These are phyloP conservation scores for Fraxinus greggii DNA, from an alignment of 305 asterid genomes.

Conservation along the genomic window DNA sequence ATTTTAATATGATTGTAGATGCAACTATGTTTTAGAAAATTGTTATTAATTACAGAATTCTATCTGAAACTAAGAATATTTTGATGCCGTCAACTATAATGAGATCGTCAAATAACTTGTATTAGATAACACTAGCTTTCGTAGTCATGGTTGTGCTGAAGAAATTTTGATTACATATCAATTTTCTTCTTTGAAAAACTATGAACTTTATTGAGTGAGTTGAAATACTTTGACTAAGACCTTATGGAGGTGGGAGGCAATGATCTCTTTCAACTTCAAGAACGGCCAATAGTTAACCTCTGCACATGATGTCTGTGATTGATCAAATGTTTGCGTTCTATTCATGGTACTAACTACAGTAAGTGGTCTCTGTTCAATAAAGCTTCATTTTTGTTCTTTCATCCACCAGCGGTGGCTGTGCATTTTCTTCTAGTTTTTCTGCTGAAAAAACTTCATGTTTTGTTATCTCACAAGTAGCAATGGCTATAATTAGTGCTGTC, in stretches of 20 bases:
- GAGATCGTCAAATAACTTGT: slow-evolving; percentile 5
- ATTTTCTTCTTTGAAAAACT: neutral
- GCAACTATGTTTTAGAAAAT: neutral
- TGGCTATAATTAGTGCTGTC: neutral
- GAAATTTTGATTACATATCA: neutral
- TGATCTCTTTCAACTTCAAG: neutral
- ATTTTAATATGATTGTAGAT: neutral
- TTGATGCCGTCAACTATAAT: neutral
- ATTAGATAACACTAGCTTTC: neutral
- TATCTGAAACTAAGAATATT: neutral
- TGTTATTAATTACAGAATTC: neutral
- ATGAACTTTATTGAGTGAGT: neutral
- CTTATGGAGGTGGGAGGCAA: neutral
- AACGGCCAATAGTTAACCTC: neutral
- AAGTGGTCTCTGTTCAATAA: neutral
- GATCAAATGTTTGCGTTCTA: neutral
- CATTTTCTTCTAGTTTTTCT: neutral
- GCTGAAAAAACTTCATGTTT: neutral
- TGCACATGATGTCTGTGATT: neutral
- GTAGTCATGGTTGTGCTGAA: neutral
- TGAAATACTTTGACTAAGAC: neutral
- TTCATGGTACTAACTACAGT: neutral
- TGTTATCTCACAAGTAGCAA: neutral
- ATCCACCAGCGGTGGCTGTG: neutral
- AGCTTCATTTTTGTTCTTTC: neutral